A percentile compares a stretch with the other conserved stretches of the same genome.
These are phyloP conservation scores for Gossypium lobatum DNA, from an alignment of 441 rosid species.

Conservation along the genomic window DNA sequence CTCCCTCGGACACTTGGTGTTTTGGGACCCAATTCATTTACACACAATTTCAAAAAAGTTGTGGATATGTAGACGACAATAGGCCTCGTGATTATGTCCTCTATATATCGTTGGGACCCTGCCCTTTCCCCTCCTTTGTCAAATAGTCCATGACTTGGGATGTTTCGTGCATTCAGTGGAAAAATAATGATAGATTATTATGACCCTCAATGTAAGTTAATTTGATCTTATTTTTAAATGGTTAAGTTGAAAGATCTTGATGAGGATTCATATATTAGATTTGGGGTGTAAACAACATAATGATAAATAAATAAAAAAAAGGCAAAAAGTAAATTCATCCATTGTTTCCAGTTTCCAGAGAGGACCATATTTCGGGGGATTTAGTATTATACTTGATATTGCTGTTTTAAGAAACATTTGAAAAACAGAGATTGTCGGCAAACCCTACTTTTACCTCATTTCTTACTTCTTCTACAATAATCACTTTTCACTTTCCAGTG, in stretches of 20 bases:
- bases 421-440: slow-evolving; percentile 55
- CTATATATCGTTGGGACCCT: slow-evolving; percentile 16
- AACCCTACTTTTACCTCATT: slow-evolving; percentile 25
- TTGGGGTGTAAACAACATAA: neutral
- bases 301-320: neutral
- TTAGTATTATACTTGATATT: neutral
- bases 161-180: slow-evolving; percentile 12
- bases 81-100: slow-evolving; percentile 22
- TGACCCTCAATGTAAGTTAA: slow-evolving; percentile 11
- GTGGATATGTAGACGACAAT: slow-evolving; percentile 16
- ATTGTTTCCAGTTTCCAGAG: neutral
- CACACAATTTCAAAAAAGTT: slow-evolving; percentile 24
- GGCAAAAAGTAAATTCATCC: neutral
- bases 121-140: neutral
- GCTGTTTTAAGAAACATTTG: neutral
- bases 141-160: slow-evolving; percentile 17
- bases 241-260: neutral
- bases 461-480: neutral
- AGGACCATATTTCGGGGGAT: neutral
- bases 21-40: slow-evolving; percentile 26
- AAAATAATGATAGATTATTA: slow-evolving; percentile 21
- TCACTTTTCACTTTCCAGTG: neutral
- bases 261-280: neutral
- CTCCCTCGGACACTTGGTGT: neutral
- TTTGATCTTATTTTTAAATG: too few species aligned